Conservation (phyloP, 805 yeast genomes). For the Candida arabinofermentans region DNA sequence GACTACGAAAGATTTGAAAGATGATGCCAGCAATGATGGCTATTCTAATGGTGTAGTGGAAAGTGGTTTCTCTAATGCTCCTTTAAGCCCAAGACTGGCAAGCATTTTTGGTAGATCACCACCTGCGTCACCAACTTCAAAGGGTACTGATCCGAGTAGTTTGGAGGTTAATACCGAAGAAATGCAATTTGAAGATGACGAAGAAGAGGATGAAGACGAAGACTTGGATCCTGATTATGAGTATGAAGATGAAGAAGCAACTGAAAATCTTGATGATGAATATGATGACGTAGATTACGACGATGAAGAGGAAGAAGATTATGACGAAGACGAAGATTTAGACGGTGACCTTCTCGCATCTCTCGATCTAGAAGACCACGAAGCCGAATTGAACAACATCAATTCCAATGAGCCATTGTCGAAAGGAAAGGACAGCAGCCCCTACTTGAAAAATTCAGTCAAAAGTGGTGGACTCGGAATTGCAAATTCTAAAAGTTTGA, state of each 20-base stretch:
- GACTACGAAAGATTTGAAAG: constrained; percentile 8
- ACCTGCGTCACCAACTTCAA: background rate
- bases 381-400: constrained; percentile 5
- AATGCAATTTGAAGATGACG: constrained; percentile 30
- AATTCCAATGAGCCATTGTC: background rate
- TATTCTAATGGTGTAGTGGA: background rate
- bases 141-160: constrained; percentile 6
- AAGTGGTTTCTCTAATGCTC: constrained; percentile 4
- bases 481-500: constrained; percentile 9
- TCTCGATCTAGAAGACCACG: constrained; percentile 3
- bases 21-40: background rate
- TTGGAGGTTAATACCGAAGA: constrained; percentile 21
- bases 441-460: too few species aligned
- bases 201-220: constrained; percentile 31
- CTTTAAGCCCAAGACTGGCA: constrained; percentile 15
- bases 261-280: constrained; percentile 18
- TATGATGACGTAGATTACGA: constrained; percentile 28
- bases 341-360: constrained; percentile 13
- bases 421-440: too few species aligned
- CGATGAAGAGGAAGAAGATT: constrained; percentile 24
- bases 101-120: constrained; percentile 19
- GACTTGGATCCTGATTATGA: constrained; percentile 27
- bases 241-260: constrained; percentile 23
- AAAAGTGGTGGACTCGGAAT: constrained; percentile 10
- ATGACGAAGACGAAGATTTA: constrained; percentile 11